phyloP scores from a whole-genome alignment of 805 yeast genomes.

The Clavispora vitiphila region DNA sequence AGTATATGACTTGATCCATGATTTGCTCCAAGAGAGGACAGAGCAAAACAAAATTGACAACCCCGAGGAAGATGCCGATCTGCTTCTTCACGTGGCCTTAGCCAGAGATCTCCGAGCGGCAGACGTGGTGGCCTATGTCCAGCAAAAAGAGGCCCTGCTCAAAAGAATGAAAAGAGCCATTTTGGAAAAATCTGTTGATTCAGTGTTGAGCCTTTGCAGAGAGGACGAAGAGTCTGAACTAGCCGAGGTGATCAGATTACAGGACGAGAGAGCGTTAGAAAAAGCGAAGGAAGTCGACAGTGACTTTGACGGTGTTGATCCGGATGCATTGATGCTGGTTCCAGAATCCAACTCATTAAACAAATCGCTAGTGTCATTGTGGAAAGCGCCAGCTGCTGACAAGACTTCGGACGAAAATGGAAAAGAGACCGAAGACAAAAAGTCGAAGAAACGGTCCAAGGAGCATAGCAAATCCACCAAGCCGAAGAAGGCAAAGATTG shows the following conservation, averaged over 20 bases:
- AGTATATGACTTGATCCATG: constrained; percentile 50
- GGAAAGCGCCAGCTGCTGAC: constrained; percentile 39
- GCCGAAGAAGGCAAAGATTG: constrained; percentile 39
- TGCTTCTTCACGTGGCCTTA: constrained; percentile 44
- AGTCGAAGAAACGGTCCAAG: constrained; percentile 49
- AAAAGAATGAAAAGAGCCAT: constrained; percentile 62
- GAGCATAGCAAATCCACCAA: constrained; percentile 34
- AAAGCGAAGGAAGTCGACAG: constrained; percentile 27
- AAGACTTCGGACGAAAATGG: constrained; percentile 3
- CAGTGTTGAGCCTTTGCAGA: constrained; percentile 49
- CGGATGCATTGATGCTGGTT: constrained; percentile 55
- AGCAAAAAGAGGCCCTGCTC: constrained; percentile 60
- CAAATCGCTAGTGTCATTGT: constrained; percentile 65
- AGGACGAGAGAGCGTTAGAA: constrained; percentile 13
- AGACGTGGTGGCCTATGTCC: constrained; percentile 56
- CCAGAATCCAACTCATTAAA: constrained; percentile 66
- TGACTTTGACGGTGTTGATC: constrained; percentile 39
- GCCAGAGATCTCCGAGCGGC: constrained; percentile 53
- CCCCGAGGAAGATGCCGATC: constrained; percentile 27
- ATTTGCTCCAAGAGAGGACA: constrained; percentile 57
- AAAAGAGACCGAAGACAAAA: constrained; percentile 22
- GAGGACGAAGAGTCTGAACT: constrained; percentile 62
- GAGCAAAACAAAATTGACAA: constrained; percentile 31
- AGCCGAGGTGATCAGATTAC: constrained; percentile 20
- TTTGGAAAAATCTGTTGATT: constrained; percentile 60